Conservation (phyloP, 2,329 filamentous ascomycete species). For the Huntiella savannae region DNA sequence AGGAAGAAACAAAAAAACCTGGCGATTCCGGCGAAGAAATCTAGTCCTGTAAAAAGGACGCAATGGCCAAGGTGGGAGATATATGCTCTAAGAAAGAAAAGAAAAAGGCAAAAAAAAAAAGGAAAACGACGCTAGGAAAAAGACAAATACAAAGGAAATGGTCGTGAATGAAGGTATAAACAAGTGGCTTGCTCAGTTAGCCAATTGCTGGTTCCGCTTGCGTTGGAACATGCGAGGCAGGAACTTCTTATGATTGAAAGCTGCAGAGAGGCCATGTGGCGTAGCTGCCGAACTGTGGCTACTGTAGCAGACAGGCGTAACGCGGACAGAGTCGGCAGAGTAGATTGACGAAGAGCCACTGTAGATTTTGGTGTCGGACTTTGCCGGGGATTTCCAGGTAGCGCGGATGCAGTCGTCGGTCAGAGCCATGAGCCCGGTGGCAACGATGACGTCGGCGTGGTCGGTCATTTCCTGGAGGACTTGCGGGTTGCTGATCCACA, state of each 20-base stretch:
- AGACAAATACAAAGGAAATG: slow-evolving; percentile 1
- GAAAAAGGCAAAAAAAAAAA: background rate
- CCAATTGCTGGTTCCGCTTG: no score
- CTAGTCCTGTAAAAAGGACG: no score
- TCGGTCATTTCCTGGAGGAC: slow-evolving; percentile 55
- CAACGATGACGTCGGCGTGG: slow-evolving; percentile 72
- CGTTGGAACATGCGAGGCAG: no score
- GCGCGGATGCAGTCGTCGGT: slow-evolving; percentile 82
- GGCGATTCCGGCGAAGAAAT: background rate
- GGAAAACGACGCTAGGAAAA: background rate
- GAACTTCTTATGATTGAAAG: no score
- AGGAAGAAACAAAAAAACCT: no score
- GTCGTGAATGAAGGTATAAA: background rate
- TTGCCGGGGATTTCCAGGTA: slow-evolving; percentile 34
- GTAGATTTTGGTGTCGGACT: slow-evolving; percentile 15
- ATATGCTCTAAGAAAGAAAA: background rate
- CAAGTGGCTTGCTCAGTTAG: no score
- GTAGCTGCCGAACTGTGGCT: no score
- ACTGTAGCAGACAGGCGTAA: background rate
- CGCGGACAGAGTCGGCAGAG: background rate
- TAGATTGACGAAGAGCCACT: slow-evolving; percentile 13
- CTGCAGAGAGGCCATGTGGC: no score
- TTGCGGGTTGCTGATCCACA: slow-evolving; percentile 67
- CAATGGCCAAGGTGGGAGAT: background rate
- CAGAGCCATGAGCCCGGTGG: slow-evolving; percentile 73